Base-by-base conservation (phyloP, 352 stramenopile genomes). In the Globisporangium radiosum region DNA sequence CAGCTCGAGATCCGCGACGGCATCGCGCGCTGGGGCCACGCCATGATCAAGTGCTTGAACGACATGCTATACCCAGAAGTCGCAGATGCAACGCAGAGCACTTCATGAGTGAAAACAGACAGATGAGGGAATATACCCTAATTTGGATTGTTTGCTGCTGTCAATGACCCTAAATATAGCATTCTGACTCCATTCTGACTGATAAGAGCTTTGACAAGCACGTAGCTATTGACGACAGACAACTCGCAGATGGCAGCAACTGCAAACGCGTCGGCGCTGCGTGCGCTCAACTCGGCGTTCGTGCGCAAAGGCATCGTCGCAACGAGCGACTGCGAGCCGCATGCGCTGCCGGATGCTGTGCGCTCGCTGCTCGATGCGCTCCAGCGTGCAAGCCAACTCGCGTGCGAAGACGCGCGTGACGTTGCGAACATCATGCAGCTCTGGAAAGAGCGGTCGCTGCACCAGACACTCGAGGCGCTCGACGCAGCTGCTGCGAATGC, bases 391-490 rank as follows among this genome's bases (percentile, higher is more conserved):
- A 71, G 65, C 15, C 49, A 55, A 1, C 19, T n/a, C 3, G 58
- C 49, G 10, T 60, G 57, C 1, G 44, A 64, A 52, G 63, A 75
- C 7, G 17, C 62, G 19, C 15, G 53, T 11, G 65, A 72, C 19
- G 57, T 72, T n/a, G 47, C 45, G 13, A 58, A 59, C 25, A 43
- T 38, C 17, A 63, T 86, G 11, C 78, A 88, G 64, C 64, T 83
- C 3, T 88, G 75, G 73, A 85, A 86, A 42, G 78, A 88, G 61
- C 63, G 78, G 14, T 84, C 78, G 10, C 51, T 88, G 25, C 68
- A 86, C 36, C 73, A 81, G 49, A 82, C 72, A 3, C 64, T 88
- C 4, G 65, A 83, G 50, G 58, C 65, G 11, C 61, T 88, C 6
- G 78, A 87, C 6, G 53, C 42, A 55, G 56, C 36, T 17, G 25